Evolutionary conservation across 2,329 filamentous ascomycete genomes (phyloP), one percentile per base, ranked within the genome.

Genomic region (Pseudogymnoascus sp.): DNA sequence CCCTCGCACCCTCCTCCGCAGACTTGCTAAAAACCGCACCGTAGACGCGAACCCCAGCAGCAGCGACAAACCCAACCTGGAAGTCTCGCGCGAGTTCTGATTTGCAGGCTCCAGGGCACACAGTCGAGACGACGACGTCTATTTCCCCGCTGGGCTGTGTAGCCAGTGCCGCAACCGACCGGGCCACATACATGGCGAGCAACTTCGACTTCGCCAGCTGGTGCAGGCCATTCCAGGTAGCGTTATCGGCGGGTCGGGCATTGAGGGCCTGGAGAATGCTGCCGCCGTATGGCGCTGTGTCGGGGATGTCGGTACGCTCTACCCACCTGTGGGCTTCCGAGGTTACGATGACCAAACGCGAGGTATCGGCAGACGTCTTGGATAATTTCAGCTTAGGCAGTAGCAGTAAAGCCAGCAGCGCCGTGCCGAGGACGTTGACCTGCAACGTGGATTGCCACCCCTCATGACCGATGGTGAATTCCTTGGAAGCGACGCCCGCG

Each of bases 341-440:
- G 14, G 46, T 53, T 53, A 53, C 26, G 4, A 53, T 53, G 26
- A 53, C 26, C 46, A 53, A 6, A 31, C n/a, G 46, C 31, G 46
- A 53, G 26, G 14, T 53, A 53, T 53, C n/a, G 6, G 46, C 19
- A 31, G 46, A 2, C 7, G 46, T 19, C 26, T 53, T 53, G 8
- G 26, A 53, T 6, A 53, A 16, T 72, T 37, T 62, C 16, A 35
- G 35, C 59, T 63, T 46, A 14, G 67, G 68, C 10, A 69, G 33
- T 1, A 70, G 24, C 4, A 68, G 43, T 28, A 68, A 24, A 26
- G 46, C 62, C n/a, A 70, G 61, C 7, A 70, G 60, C 6, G 65
- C 61, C 8, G 65, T 71, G 11, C 56, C 59, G 7, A 69, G 26
- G 5, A 67, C 66, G 63, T 71, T 68, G 37, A 69, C 65, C 14